A percentile compares a stretch with the other conserved stretches of the same genome.
These are phyloP conservation scores for Daedaleopsis nitida DNA, from an alignment of 768 basidiomycete species.

Conservation along the genomic window DNA sequence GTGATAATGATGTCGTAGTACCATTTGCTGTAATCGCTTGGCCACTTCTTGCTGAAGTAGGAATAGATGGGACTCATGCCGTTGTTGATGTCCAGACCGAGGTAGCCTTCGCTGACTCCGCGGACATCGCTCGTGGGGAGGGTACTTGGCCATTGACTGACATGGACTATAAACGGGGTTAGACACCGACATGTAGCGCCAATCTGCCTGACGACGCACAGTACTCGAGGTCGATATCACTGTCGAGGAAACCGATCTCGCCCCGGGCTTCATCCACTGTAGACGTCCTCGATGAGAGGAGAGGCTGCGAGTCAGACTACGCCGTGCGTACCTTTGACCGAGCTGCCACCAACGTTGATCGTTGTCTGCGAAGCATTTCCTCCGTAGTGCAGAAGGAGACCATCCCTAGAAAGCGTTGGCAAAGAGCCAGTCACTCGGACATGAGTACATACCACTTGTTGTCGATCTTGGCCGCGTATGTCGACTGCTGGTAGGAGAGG, in stretches of 20 bases:
- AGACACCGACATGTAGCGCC: neutral
- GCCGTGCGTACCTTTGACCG: neutral
- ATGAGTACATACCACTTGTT: constrained; percentile 8
- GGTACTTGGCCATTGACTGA: constrained; percentile 9
- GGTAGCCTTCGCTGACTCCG: constrained; percentile 1
- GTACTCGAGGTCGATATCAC: constrained; percentile 14
- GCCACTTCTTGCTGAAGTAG: constrained; percentile 13
- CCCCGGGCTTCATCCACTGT: constrained; percentile 1
- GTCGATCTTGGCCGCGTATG: constrained; percentile 14
- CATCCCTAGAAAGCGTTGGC: constrained; percentile 1
- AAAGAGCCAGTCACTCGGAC: no score
- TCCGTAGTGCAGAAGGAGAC: constrained; percentile 1
- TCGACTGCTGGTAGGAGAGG: neutral
- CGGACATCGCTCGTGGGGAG: neutral
- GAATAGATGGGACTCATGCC: constrained; percentile 13
- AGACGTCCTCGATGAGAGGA: neutral
- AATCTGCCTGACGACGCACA: constrained; percentile 2
- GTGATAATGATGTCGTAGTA: constrained; percentile 18
- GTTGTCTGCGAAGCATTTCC: neutral
- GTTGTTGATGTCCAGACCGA: constrained; percentile 15
- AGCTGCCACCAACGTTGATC: neutral
- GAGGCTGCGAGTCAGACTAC: neutral
- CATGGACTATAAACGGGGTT: neutral
- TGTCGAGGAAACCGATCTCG: constrained; percentile 8
- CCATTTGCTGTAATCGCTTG: constrained; percentile 9